These are phyloP conservation scores for Cladosporium halotolerans DNA, from an alignment of 2,329 filamentous ascomycete genomes.

Conservation along the genomic window DNA sequence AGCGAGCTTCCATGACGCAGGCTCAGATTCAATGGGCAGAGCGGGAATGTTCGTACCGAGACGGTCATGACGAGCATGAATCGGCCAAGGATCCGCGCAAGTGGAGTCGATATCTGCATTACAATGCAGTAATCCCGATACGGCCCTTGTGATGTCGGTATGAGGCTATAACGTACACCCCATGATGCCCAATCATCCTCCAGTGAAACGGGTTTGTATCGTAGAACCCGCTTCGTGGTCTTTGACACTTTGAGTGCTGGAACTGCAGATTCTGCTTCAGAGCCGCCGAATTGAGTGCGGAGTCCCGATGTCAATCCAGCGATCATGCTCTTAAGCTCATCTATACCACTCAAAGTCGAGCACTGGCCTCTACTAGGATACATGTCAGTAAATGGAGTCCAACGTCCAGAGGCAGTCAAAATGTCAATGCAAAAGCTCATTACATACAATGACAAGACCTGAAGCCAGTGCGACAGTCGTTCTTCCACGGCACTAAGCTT, in stretches of 20 bases:
- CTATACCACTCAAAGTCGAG: neutral
- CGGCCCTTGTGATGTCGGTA: neutral
- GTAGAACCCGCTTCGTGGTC: neutral
- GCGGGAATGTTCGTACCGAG: neutral
- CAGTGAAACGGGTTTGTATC: neutral
- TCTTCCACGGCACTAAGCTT: neutral
- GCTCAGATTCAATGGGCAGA: neutral
- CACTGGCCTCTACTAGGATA: neutral
- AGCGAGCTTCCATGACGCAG: neutral
- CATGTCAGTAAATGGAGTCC: neutral
- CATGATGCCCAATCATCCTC: neutral
- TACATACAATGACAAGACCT: neutral
- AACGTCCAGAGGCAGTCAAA: neutral
- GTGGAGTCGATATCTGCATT: neutral
- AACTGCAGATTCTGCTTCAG: neutral
- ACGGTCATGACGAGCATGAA: neutral
- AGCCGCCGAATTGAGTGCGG: neutral
- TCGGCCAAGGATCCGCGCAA: neutral
- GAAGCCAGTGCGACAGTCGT: neutral
- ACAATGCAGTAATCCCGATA: neutral
- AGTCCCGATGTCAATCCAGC: neutral
- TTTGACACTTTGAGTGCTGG: neutral
- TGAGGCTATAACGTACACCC: neutral
- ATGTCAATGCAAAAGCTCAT: neutral
- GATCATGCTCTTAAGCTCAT: neutral